These are phyloP conservation scores for Wickerhamiella brachini DNA, from an alignment of 805 yeast species.

Conservation along the genomic window DNA sequence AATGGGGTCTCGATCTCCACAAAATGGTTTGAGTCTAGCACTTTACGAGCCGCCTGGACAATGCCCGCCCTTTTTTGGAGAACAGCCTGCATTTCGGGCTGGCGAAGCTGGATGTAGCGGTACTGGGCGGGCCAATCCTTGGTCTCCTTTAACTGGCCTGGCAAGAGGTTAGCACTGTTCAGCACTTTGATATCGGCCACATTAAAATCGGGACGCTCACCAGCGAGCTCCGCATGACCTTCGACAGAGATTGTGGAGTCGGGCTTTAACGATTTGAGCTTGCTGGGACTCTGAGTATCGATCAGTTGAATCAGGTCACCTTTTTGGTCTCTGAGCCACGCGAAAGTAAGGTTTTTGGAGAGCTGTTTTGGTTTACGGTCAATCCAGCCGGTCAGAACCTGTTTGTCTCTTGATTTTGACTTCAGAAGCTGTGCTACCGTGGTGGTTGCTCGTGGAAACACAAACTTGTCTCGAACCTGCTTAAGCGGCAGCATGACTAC, in stretches of 20 bases:
- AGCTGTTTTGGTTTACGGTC: slow-evolving; percentile 58
- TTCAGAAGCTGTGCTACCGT: not conserved
- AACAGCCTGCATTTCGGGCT: slow-evolving; percentile 19
- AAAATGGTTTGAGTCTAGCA: slow-evolving; percentile 32
- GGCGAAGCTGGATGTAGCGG: slow-evolving; percentile 68
- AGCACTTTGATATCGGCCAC: slow-evolving; percentile 39
- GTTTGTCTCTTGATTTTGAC: slow-evolving; percentile 1
- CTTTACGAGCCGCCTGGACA: slow-evolving; percentile 25
- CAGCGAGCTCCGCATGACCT: slow-evolving; percentile 33
- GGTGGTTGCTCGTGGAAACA: slow-evolving; percentile 9
- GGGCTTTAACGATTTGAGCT: slow-evolving; percentile 37
- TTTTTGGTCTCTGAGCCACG: slow-evolving; percentile 54
- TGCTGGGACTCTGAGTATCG: slow-evolving; percentile 26
- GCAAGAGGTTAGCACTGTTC: slow-evolving; percentile 48
- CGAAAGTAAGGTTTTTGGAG: slow-evolving; percentile 55
- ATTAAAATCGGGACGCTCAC: slow-evolving; percentile 36
- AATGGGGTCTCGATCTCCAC: slow-evolving; percentile 87
- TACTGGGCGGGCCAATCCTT: slow-evolving; percentile 62
- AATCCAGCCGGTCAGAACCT: slow-evolving; percentile 72
- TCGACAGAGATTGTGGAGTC: slow-evolving; percentile 64
- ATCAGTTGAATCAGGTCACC: slow-evolving; percentile 56
- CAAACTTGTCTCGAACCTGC: slow-evolving; percentile 4
- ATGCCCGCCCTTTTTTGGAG: slow-evolving; percentile 25
- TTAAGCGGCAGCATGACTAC: not conserved
- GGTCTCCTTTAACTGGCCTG: slow-evolving; percentile 48